Percentiles rank a stretch among this genome's conserved stretches.
Evolutionary conservation across 305 asterid species (phyloP).

Genomic region (Striga hermonthica): DNA sequence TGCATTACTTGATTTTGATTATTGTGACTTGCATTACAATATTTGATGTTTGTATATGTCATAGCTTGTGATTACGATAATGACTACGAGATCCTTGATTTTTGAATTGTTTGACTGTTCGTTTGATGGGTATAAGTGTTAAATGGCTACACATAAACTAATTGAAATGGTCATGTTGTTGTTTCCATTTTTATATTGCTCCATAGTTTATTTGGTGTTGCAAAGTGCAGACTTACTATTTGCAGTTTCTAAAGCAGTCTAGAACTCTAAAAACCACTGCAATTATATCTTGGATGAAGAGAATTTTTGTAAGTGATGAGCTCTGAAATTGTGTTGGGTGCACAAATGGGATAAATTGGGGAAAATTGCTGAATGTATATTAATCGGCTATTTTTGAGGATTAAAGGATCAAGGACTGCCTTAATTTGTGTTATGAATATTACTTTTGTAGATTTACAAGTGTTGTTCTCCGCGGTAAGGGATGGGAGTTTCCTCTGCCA

Average conservation of each 20-base stretch:
- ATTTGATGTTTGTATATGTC: constrained; percentile 9
- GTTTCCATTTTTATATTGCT: too few species aligned
- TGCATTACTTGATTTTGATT: not conserved
- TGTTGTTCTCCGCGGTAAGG: constrained; percentile 73
- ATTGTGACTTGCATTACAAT: not conserved
- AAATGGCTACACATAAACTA: not conserved
- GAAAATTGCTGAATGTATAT: not conserved
- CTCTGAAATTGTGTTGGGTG: constrained; percentile 12
- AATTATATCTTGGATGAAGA: not conserved
- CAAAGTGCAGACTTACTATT: not conserved
- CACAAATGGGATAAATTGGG: not conserved
- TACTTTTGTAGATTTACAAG: constrained; percentile 64
- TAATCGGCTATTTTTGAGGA: too few species aligned
- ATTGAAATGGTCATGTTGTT: not conserved
- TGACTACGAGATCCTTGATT: too few species aligned
- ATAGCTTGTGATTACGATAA: too few species aligned
- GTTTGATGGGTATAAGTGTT: not conserved
- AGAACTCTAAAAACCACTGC: not conserved
- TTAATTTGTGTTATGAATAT: not conserved
- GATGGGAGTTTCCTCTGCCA: constrained; percentile 86
- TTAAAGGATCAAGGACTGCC: too few species aligned
- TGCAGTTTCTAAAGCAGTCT: not conserved
- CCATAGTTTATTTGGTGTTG: too few species aligned
- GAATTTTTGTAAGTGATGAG: not conserved
- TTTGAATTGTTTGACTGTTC: not conserved